A percentile compares a stretch with the other conserved stretches of the same genome.
phyloP scores from a whole-genome alignment of 78 protist species.

The slime mould (Dictyostelium discoideum) region DNA sequence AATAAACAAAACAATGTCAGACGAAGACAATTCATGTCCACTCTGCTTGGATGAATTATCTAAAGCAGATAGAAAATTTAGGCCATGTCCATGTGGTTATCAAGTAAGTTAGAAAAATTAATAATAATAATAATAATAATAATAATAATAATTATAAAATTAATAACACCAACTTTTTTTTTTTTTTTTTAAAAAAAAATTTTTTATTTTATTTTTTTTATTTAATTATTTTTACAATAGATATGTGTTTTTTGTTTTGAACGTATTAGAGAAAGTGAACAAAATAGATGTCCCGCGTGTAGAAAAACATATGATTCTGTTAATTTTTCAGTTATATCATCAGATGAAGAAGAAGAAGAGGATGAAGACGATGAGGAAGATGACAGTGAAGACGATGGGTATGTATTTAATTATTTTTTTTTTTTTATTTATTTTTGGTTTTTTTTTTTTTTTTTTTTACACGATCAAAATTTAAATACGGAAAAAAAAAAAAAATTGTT shows the following conservation, averaged over 20 bases:
- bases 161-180: neutral
- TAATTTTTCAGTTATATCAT: conserved; percentile 72
- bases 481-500: neutral
- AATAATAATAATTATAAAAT: neutral
- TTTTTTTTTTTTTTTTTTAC: neutral
- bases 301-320: conserved; percentile 80
- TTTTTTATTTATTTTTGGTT: neutral
- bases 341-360: conserved; percentile 61
- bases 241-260: conserved; percentile 95
- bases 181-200: neutral
- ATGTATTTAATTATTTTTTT: neutral
- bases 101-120: conserved; percentile 71
- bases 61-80: conserved; percentile 79
- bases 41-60: conserved; percentile 88
- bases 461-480: neutral
- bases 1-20: conserved; percentile 34
- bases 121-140: neutral
- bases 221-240: conserved; percentile 29
- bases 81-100: conserved; percentile 92
- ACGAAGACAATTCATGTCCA: conserved; percentile 87
- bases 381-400: conserved; percentile 1
- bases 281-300: conserved; percentile 95
- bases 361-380: neutral
- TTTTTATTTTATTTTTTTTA: too few relatives aligned
- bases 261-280: conserved; percentile 86